phyloP scores from a whole-genome alignment of 306 rosid species.

The Vicia faba region DNA sequence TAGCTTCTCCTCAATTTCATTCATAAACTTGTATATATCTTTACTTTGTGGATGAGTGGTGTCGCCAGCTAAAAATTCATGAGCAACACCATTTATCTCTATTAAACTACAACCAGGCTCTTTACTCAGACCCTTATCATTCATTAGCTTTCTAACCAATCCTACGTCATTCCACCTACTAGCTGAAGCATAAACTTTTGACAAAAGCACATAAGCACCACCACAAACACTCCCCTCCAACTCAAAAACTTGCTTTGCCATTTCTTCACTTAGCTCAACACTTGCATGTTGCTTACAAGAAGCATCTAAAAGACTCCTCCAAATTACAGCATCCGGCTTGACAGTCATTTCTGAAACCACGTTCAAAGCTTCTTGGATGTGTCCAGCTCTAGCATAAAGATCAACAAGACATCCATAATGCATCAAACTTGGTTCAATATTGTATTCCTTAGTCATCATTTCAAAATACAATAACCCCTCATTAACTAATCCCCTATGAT shows the following conservation, averaged over 20 bases:
- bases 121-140: constrained; percentile 57
- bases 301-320: constrained; percentile 85
- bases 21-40: constrained; percentile 53
- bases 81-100: constrained; percentile 64
- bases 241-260: constrained; percentile 59
- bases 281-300: constrained; percentile 66
- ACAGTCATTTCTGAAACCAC: constrained; percentile 66
- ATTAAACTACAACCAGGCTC: constrained; percentile 78
- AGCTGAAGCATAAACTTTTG: constrained; percentile 77
- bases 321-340: constrained; percentile 76
- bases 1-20: constrained; percentile 55
- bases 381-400: constrained; percentile 69
- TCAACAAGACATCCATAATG: constrained; percentile 88
- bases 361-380: constrained; percentile 61
- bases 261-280: constrained; percentile 70
- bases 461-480: constrained; percentile 63
- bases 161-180: constrained; percentile 73
- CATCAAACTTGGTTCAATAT: constrained; percentile 61
- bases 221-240: constrained; percentile 50
- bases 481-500: constrained; percentile 66
- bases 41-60: constrained; percentile 61
- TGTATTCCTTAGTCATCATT: constrained; percentile 57
- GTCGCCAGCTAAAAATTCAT: constrained; percentile 86
- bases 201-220: constrained; percentile 73
- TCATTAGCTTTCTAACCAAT: constrained; percentile 68